These are phyloP conservation scores for Ceratocystis variospora DNA, from an alignment of 2,329 filamentous ascomycete genomes.

Conservation along the genomic window DNA sequence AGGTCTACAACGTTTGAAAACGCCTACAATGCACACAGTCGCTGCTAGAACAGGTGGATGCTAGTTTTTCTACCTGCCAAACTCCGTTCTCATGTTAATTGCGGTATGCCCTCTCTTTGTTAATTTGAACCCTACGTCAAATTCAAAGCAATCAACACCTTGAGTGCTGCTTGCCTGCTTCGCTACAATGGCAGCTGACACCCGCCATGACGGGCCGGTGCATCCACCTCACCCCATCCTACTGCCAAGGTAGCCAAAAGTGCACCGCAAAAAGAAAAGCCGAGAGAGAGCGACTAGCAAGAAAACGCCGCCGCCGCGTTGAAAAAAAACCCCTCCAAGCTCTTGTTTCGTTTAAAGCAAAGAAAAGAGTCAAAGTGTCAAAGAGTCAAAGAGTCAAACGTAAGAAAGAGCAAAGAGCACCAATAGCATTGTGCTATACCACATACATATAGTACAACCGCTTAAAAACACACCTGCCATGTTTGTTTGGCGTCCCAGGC, in stretches of 20 bases:
- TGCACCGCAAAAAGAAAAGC: not conserved
- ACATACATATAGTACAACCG: not conserved
- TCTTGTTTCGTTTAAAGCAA: not conserved
- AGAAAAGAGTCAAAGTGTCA: not conserved
- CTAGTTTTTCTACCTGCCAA: too few relatives aligned
- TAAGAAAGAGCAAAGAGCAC: slow-evolving; percentile 1
- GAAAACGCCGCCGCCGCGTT: not conserved
- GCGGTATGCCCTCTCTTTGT: too few relatives aligned
- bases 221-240: not conserved
- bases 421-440: slow-evolving; percentile 1
- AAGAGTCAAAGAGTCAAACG: not conserved
- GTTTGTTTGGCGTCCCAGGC: slow-evolving; percentile 11
- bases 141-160: not conserved
- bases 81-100: too few relatives aligned
- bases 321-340: not conserved
- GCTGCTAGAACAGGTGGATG: too few relatives aligned
- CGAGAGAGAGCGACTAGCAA: slow-evolving; percentile 2
- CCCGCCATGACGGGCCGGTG: not conserved
- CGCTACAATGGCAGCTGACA: not conserved
- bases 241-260: not conserved
- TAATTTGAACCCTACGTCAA: not conserved
- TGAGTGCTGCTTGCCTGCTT: not conserved
- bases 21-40: too few relatives aligned
- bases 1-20: too few relatives aligned
- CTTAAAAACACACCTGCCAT: slow-evolving; percentile 1